These are phyloP conservation scores for Bretschneidera sinensis DNA, from an alignment of 345 rosid species.

Conservation along the genomic window DNA sequence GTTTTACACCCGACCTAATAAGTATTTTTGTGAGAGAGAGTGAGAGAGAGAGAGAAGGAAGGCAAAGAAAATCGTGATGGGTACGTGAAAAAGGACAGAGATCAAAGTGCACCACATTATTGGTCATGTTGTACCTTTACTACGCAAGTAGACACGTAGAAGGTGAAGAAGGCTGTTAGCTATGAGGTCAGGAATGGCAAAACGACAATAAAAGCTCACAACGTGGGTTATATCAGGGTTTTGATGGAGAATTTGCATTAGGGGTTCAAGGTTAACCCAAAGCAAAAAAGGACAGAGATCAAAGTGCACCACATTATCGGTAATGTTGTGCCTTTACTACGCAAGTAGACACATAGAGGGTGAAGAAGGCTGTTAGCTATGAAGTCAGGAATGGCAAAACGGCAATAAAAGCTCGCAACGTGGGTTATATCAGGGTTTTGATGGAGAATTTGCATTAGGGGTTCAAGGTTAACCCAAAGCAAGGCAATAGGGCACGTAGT, in stretches of 20 bases:
- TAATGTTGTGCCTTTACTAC: conserved; percentile 82
- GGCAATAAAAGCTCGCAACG: conserved; percentile 65
- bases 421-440: conserved; percentile 60
- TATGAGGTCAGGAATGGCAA: conserved; percentile 69
- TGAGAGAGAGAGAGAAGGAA: conserved; percentile 41
- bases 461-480: conserved; percentile 66
- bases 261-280: conserved; percentile 67
- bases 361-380: conserved; percentile 70
- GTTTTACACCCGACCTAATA: too few species aligned
- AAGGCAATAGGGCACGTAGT: conserved; percentile 56
- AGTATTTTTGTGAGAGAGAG: too few species aligned
- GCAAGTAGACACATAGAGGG: conserved; percentile 77
- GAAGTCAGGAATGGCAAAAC: conserved; percentile 71
- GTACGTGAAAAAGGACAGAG: conserved; percentile 58
- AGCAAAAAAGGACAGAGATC: too few species aligned
- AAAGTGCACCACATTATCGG: conserved; percentile 78
- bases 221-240: conserved; percentile 53
- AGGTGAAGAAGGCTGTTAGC: conserved; percentile 82
- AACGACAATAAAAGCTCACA: conserved; percentile 63
- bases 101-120: conserved; percentile 67
- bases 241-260: conserved; percentile 65
- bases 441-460: conserved; percentile 58
- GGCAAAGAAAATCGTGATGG: conserved; percentile 48
- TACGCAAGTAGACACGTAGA: conserved; percentile 72
- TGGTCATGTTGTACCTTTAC: conserved; percentile 84